Percentiles rank a stretch among this genome's conserved stretches.
Conservation (phyloP, 352 stramenopile species). For the Thalassiosira mediterranea region DNA sequence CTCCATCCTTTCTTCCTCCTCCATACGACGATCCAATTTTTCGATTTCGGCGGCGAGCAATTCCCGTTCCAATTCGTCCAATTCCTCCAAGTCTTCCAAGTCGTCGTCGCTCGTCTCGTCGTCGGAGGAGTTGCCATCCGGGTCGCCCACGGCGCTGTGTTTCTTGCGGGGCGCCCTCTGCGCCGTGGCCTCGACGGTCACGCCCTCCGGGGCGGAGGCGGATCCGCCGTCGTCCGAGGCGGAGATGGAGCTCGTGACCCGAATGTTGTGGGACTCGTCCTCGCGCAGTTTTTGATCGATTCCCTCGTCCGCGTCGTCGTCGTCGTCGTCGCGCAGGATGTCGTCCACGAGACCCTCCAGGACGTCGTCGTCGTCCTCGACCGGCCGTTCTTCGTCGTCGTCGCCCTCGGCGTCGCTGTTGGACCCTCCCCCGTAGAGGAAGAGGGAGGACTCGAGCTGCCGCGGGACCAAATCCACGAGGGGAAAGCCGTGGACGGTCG, state of each 20-base stretch:
- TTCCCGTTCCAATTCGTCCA: conserved; percentile 43
- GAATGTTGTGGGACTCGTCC: neutral
- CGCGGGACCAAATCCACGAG: neutral
- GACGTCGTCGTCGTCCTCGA: neutral
- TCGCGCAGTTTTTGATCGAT: neutral
- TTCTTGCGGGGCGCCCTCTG: conserved; percentile 48
- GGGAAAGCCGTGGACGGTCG: neutral
- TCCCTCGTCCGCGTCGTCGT: neutral
- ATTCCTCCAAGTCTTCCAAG: conserved; percentile 46
- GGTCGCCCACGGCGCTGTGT: conserved; percentile 74
- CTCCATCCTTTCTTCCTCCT: conserved; percentile 6
- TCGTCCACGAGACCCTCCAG: no score
- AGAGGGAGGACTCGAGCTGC: neutral
- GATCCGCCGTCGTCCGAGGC: neutral
- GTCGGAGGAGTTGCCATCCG: conserved; percentile 66
- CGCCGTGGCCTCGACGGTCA: conserved; percentile 41
- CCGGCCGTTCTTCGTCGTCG: neutral
- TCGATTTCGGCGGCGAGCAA: neutral
- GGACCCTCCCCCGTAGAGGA: neutral
- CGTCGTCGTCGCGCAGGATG: neutral
- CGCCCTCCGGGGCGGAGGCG: neutral
- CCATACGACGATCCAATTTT: no score
- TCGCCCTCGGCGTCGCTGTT: conserved; percentile 1
- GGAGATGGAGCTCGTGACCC: neutral
- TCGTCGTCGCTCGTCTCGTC: conserved; percentile 47